These are phyloP conservation scores for Colletotrichum sp. DNA, from an alignment of 2,329 filamentous ascomycete species.

Conservation along the genomic window DNA sequence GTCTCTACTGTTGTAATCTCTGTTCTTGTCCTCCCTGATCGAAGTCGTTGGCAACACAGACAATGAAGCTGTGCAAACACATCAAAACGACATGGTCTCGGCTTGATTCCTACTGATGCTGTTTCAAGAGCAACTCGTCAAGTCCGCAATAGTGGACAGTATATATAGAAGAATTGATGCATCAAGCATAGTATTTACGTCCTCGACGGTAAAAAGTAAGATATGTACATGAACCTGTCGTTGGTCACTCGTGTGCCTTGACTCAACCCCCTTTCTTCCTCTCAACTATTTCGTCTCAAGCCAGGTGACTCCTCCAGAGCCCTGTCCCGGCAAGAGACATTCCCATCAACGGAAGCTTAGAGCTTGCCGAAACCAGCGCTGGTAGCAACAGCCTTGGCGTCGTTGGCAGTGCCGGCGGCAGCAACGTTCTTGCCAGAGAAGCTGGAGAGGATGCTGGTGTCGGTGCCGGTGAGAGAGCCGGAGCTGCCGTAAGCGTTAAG, in stretches of 20 bases:
- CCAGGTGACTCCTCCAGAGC: neutral
- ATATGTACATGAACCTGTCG: constrained; percentile 15
- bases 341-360: constrained; percentile 24
- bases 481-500: constrained; percentile 52
- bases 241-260: neutral
- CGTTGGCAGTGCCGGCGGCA: constrained; percentile 37
- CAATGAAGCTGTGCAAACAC: no score
- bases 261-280: neutral
- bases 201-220: neutral
- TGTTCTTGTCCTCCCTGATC: no score
- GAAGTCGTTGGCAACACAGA: no score
- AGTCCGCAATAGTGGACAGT: no score
- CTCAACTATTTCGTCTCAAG: neutral
- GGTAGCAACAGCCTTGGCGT: constrained; percentile 27
- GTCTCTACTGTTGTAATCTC: no score
- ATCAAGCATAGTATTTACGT: constrained; percentile 19
- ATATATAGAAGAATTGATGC: neutral
- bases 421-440: constrained; percentile 44
- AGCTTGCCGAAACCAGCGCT: constrained; percentile 49
- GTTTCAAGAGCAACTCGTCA: no score
- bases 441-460: constrained; percentile 52
- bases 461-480: constrained; percentile 41
- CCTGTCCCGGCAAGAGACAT: neutral
- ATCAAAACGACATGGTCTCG: no score
- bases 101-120: no score